Conservation (phyloP, 2,329 filamentous ascomycete species). For the Monilinia fructigena region DNA sequence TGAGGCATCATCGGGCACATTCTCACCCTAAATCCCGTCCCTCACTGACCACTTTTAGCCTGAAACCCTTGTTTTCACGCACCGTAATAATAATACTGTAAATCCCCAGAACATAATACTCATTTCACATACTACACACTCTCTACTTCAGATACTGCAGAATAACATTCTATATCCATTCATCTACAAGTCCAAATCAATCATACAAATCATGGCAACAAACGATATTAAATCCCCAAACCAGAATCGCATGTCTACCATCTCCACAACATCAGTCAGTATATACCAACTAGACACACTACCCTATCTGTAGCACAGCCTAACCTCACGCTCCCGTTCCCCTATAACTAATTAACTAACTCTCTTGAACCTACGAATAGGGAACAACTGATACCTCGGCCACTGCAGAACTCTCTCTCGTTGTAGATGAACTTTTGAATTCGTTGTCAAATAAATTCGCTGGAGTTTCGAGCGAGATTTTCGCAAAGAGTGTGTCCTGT, state of each 20-base stretch:
- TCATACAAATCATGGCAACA: constrained; percentile 24
- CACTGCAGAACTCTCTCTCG: constrained; percentile 43
- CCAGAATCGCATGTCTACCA: constrained; percentile 28
- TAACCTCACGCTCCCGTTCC: constrained; percentile 10
- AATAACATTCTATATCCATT: background rate
- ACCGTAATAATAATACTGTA: background rate
- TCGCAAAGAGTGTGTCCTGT: constrained; percentile 71
- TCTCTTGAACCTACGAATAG: constrained; percentile 21
- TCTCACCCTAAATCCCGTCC: background rate
- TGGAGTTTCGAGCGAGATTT: constrained; percentile 79
- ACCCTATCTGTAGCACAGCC: constrained; percentile 1
- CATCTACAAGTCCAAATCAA: background rate
- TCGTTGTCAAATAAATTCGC: constrained; percentile 84
- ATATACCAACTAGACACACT: background rate
- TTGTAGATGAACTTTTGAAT: constrained; percentile 84
- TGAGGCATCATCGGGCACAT: constrained; percentile 12
- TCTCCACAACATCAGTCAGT: constrained; percentile 31
- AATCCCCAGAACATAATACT: constrained; percentile 1
- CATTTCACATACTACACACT: background rate
- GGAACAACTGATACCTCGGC: constrained; percentile 34
- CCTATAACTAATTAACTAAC: constrained; percentile 2
- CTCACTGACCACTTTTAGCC: constrained; percentile 4
- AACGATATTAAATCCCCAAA: constrained; percentile 28
- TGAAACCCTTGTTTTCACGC: constrained; percentile 8
- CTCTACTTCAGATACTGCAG: background rate